Base-by-base conservation (phyloP, 495 filamentous ascomycete genomes). In the Xylaria telfairii region DNA sequence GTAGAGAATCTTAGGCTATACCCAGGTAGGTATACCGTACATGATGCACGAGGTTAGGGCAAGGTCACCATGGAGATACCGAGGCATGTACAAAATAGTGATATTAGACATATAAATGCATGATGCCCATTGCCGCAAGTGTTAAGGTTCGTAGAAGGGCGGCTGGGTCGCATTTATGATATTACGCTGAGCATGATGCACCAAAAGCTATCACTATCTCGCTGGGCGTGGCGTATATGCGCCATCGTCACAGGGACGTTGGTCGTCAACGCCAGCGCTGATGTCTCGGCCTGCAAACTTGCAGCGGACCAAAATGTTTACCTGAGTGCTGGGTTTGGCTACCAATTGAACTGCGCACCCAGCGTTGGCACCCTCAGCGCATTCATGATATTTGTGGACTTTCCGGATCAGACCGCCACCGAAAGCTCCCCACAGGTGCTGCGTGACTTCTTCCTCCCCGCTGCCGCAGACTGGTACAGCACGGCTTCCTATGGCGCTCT, bases 361-460 rank as follows among this genome's bases (percentile, higher is more conserved):
- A 78, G 76, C 57, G 73, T 71, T 7, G 78, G 78, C 24, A 72
- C 74, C 3, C 67, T 80, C n/a, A 71, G 32, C 30, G 76, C 71
- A 26, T 80, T 78, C 73, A 80, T 80, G 78, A 53, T 80, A 21
- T 80, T 80, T 65, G 72, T 80, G 37, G 78, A 80, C 53, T 80
- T 80, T 49, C 30, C 57, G 3, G 78, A 80, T 34, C 49, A 68
- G n/a, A 1, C 9, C 8, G 71, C 73, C n/a, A 64, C 57, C 32
- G 78, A 80, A 26, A 75, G 53, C 49, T 66, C 74, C 15, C 72
- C 78, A 0, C 42, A 75, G 67, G 71, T 67, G 24, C 65, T 77
- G 26, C 56, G 68, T n/a, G 72, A 78, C 41, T 71, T 78, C 72
- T 80, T 80, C 72, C 62, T 80, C 7, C 78, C 78, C 0, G 68